phyloP scores from a whole-genome alignment of 1,139 yeast genomes.

The Taiozyma sp. region DNA sequence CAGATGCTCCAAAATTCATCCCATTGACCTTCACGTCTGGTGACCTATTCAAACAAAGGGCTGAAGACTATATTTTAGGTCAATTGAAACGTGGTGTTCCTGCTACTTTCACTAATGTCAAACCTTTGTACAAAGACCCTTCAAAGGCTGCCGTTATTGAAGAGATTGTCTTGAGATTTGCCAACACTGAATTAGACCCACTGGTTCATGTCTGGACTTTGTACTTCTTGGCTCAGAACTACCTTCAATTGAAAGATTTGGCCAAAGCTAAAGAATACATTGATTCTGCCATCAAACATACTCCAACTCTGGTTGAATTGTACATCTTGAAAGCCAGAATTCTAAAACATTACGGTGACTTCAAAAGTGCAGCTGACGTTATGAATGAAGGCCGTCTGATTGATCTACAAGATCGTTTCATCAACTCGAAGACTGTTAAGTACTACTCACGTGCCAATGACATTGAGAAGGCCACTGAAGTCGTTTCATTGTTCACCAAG shows the following conservation, averaged over 20 bases:
- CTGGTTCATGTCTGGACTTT: slow-evolving; percentile 66
- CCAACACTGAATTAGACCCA: slow-evolving; percentile 32
- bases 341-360: slow-evolving; percentile 62
- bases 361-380: slow-evolving; percentile 52
- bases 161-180: slow-evolving; percentile 46
- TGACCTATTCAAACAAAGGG: slow-evolving; percentile 41
- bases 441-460: slow-evolving; percentile 77
- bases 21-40: slow-evolving; percentile 74
- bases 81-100: slow-evolving; percentile 84
- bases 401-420: slow-evolving; percentile 86
- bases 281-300: slow-evolving; percentile 61
- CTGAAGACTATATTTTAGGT: slow-evolving; percentile 44
- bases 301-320: slow-evolving; percentile 81
- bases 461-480: slow-evolving; percentile 68
- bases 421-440: slow-evolving; percentile 84
- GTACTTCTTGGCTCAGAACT: slow-evolving; percentile 80
- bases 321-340: slow-evolving; percentile 78
- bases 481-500: slow-evolving; percentile 77
- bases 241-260: slow-evolving; percentile 48
- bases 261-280: slow-evolving; percentile 49
- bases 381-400: slow-evolving; percentile 69
- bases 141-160: slow-evolving; percentile 46
- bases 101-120: slow-evolving; percentile 79
- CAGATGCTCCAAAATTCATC: slow-evolving; percentile 73
- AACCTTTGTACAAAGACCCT: slow-evolving; percentile 61